Percentiles rank a stretch among this genome's conserved stretches.
Conservation (phyloP, 2,329 filamentous ascomycete species). For the Hypoxylon sp. region DNA sequence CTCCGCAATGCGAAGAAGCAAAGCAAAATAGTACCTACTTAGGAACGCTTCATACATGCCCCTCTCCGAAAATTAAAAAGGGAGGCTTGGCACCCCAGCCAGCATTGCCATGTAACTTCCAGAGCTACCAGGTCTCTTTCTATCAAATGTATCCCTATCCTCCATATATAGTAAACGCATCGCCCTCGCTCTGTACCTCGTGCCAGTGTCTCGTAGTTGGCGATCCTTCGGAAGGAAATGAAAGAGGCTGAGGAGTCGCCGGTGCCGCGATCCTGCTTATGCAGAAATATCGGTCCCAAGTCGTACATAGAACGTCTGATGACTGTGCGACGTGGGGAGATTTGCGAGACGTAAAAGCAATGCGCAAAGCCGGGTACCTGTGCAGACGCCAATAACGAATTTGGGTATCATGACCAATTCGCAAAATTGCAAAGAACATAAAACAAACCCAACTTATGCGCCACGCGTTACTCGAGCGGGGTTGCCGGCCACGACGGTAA, state of each 20-base stretch:
- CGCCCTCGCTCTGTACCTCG: not conserved
- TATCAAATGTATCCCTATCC: conserved; percentile 20
- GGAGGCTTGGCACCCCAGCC: conserved; percentile 1
- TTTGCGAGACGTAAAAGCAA: not conserved
- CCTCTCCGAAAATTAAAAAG: conserved; percentile 3
- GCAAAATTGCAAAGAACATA: conserved; percentile 16
- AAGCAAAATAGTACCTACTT: not conserved
- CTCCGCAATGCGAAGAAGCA: not conserved
- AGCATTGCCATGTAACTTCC: conserved; percentile 30
- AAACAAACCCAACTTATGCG: conserved; percentile 30
- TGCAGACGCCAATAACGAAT: conserved; percentile 9
- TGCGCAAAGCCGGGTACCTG: not conserved
- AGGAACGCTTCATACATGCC: not conserved
- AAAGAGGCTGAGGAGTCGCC: not conserved
- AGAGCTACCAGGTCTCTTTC: conserved; percentile 33
- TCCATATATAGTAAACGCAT: conserved; percentile 10
- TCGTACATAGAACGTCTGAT: conserved; percentile 10
- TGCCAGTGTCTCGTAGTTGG: not conserved
- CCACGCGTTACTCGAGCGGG: conserved; percentile 72
- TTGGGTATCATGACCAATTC: conserved; percentile 32
- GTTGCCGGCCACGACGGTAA: conserved; percentile 79
- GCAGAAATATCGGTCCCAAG: not conserved
- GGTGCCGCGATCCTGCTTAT: not conserved
- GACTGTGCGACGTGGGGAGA: not conserved
- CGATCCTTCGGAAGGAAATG: not conserved